Evolutionary conservation across 768 basidiomycete species (phyloP), one percentile per base, ranked within the genome.

Genomic region (Calvatia gigantea): DNA sequence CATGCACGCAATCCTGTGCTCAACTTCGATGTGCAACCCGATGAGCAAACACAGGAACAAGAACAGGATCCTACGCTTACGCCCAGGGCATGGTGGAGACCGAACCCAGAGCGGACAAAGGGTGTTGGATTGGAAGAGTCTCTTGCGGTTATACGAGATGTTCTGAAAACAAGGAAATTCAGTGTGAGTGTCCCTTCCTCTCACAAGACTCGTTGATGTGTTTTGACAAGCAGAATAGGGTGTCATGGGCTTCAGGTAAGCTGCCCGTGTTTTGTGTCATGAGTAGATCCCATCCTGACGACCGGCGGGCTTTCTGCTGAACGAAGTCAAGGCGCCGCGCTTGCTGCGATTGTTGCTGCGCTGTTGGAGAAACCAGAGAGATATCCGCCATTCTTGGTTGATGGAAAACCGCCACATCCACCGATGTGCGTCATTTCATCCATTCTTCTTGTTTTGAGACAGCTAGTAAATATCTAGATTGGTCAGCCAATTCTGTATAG

Each of bases 211-310:
- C 43, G 32, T 45, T 45, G 32, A 29, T 52, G 6, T 19, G 3
- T 4, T 14, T 49, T 28, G 52, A 54, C 6, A 31, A 32, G 19
- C 50, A 21, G 31, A 29, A 19, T 59, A 89, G 86, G 88, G 87
- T 23, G 78, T 91, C 8, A 76, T 91, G 59, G 88, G 88, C 2
- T 90, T 89, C 66, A 89, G 87, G 85, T 84, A 70, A 57, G 49
- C 33, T 19, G n/a, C 15, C 35, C 12, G 4, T 44, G 38, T 8
- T 23, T 25, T 0, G 33, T 7, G 38, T 7, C 4, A 21, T 25
- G 27, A 4, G 23, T 29, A 17, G 15, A 28, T 58, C n/a, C 55
- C 51, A 14, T 15, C 51, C 28, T 41, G n/a, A n/a, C n/a, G n/a
- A n/a, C n/a, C n/a, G n/a, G n/a, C 32, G 25, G 11, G 14, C 25